Base-by-base conservation (phyloP, 176 grass and related monocot species). In the Bothriochloa decipiens region DNA sequence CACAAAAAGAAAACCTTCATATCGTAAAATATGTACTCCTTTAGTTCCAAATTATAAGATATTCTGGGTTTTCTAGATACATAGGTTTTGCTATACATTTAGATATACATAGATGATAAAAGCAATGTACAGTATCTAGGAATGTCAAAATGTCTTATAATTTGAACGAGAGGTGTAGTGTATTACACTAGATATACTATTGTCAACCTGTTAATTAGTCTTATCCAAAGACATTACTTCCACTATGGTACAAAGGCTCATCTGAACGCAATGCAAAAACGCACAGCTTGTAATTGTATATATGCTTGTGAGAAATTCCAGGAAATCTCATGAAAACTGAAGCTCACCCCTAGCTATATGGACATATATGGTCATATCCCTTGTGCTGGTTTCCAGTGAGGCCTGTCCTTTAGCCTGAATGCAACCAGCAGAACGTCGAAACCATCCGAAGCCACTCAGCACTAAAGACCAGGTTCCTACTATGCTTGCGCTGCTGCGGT, bases 361-460 rank as follows among this genome's bases (percentile, higher is more conserved):
- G 29, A 32, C 2, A 32, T 32, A 32, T 2, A 32, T 32, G 29
- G 35, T 5, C 23, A 5, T 52, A 53, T 42, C 13, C 57, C n/a
- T 11, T 62, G 28, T 58, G 55, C 13, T 27, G 12, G 14, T 64
- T 63, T 64, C 76, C 57, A 64, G 15, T 28, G 42, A 74, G 25
- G 22, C 11, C 10, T 3, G 25, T 29, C 10, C n/a, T 63, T 36
- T 13, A 37, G 36, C 41, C 25, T 78, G 76, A 53, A 79, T 28
- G 40, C 25, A 43, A 12, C 15, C 58, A 46, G 60, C 39, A 79
- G 25, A 79, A 73, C 6, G 43, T 28, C 58, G 58, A 78, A 78
- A 28, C 35, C 75, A 42, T 63, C 22, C 35, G 3, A 27, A 78
- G 35, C n/a, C 58, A 15, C 39, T 32, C 39, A 23, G 8, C n/a